A percentile compares a stretch with the other conserved stretches of the same genome.
phyloP scores from a whole-genome alignment of 768 basidiomycete species.

The Cystoderma amianthinum region DNA sequence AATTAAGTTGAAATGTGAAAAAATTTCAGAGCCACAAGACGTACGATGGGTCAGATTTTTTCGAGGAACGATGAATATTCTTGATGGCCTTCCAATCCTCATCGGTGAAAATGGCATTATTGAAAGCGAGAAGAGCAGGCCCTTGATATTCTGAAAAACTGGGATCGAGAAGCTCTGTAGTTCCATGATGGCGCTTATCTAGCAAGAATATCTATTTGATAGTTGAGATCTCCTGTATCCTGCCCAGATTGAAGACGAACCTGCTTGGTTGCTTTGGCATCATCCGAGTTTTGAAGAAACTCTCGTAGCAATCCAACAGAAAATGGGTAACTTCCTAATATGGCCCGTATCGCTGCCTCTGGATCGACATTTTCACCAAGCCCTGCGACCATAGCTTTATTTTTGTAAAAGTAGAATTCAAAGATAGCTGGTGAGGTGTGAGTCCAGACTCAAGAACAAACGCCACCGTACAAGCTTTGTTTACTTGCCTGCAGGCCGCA shows the following conservation, averaged over 20 bases:
- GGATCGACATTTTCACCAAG: constrained; percentile 14
- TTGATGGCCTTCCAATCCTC: constrained; percentile 38
- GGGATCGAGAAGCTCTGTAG: constrained; percentile 14
- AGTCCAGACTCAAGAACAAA: too few relatives aligned
- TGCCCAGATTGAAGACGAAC: constrained; percentile 13
- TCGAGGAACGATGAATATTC: constrained; percentile 37
- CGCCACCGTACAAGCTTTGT: too few relatives aligned
- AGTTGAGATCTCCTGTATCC: neutral
- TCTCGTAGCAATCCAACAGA: constrained; percentile 38
- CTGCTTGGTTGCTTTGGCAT: constrained; percentile 38
- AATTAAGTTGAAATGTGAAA: constrained; percentile 1
- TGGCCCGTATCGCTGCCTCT: constrained; percentile 16
- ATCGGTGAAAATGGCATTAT: constrained; percentile 32
- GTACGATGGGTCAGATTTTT: constrained; percentile 35
- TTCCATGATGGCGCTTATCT: constrained; percentile 25
- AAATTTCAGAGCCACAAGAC: neutral
- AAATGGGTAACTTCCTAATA: constrained; percentile 37
- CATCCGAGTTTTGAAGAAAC: constrained; percentile 42
- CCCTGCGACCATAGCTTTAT: constrained; percentile 10
- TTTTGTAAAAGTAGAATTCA: too few relatives aligned
- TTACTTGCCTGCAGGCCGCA: too few relatives aligned
- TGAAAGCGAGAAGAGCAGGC: constrained; percentile 39
- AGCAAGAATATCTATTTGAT: constrained; percentile 30
- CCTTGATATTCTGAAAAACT: constrained; percentile 26
- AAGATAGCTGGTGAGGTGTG: too few relatives aligned